phyloP scores from a whole-genome alignment of 306 rosid genomes.

The Gastrolobium bilobum region DNA sequence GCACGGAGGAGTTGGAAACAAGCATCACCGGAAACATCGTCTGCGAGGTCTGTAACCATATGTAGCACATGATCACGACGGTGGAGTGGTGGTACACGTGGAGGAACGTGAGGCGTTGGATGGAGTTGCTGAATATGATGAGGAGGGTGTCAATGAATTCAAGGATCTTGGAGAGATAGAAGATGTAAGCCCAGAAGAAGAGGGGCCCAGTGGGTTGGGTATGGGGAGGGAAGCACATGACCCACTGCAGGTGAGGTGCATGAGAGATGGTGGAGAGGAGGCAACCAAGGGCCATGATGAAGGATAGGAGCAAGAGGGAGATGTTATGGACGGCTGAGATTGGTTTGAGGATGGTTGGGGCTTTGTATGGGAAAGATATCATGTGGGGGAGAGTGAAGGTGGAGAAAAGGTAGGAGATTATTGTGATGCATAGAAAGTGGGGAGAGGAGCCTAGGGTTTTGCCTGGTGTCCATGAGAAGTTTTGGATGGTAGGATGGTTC shows the following conservation, averaged over 20 bases:
- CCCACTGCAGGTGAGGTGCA: slow-evolving; percentile 52
- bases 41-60: slow-evolving; percentile 72
- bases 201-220: slow-evolving; percentile 64
- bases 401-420: slow-evolving; percentile 63
- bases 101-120: slow-evolving; percentile 77
- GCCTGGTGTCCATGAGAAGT: slow-evolving; percentile 67
- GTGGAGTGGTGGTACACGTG: slow-evolving; percentile 90
- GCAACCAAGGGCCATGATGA: slow-evolving; percentile 76
- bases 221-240: slow-evolving; percentile 63
- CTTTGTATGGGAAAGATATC: slow-evolving; percentile 15
- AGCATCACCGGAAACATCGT: slow-evolving; percentile 77
- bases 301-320: slow-evolving; percentile 66
- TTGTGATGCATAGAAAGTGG: slow-evolving; percentile 51
- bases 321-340: slow-evolving; percentile 68
- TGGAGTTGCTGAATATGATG: slow-evolving; percentile 69
- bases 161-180: slow-evolving; percentile 78
- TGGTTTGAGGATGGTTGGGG: slow-evolving; percentile 54
- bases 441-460: slow-evolving; percentile 62
- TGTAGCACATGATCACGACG: slow-evolving; percentile 74
- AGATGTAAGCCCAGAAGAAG: slow-evolving; percentile 84
- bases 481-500: slow-evolving; percentile 63
- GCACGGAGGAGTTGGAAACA: slow-evolving; percentile 69
- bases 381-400: slow-evolving; percentile 58
- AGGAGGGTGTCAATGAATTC: slow-evolving; percentile 72
- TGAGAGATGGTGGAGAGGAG: slow-evolving; percentile 57